Conservation (phyloP, 495 filamentous ascomycete species). For the Aspergillus biplanus region DNA sequence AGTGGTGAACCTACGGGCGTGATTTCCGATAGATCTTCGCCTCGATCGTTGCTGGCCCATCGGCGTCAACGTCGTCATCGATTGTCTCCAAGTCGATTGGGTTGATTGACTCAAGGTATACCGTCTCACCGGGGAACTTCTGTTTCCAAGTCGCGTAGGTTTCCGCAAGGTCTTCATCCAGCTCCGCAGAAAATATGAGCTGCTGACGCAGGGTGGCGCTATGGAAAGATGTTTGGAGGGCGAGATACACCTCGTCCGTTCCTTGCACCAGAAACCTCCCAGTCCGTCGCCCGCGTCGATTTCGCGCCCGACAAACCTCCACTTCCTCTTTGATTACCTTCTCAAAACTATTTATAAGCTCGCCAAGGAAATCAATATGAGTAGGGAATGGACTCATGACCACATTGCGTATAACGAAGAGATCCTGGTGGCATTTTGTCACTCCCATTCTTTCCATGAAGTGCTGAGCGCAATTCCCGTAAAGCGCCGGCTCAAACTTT, state of each 20-base stretch:
- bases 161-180: constrained; percentile 15
- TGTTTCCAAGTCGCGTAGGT: constrained; percentile 3
- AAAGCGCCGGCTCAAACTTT: constrained; percentile 38
- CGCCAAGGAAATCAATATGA: constrained; percentile 34
- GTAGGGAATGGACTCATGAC: constrained; percentile 47
- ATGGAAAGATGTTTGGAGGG: constrained; percentile 39
- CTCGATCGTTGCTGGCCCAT: background rate
- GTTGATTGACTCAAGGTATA: constrained; percentile 1
- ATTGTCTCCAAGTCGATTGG: background rate
- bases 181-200: constrained; percentile 33
- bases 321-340: constrained; percentile 36
- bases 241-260: constrained; percentile 35
- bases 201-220: constrained; percentile 36
- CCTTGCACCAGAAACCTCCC: constrained; percentile 42
- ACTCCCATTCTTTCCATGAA: constrained; percentile 46
- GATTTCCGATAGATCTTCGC: background rate
- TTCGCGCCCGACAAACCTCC: constrained; percentile 33
- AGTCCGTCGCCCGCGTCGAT: constrained; percentile 26
- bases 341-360: constrained; percentile 31
- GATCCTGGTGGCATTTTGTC: constrained; percentile 26
- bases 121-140: background rate
- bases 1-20: background rate
- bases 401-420: constrained; percentile 46
- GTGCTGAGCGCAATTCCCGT: constrained; percentile 41
- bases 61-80: background rate